Conservation (phyloP, 1,139 yeast genomes). For the Protomyces pachydermus region DNA sequence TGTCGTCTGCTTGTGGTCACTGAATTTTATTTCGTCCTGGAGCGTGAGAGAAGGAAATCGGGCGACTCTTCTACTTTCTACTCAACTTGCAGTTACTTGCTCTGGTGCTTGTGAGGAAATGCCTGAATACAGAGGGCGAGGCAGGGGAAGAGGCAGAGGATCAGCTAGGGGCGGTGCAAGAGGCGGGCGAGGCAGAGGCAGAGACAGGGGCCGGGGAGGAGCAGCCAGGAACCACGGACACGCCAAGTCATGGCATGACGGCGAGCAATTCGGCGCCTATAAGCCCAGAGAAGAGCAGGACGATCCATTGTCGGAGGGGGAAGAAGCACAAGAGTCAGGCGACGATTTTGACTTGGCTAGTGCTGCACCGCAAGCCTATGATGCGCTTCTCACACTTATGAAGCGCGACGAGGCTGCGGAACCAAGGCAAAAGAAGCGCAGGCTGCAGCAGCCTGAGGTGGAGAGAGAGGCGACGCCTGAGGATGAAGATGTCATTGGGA, state of each 20-base stretch:
- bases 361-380: slow-evolving; percentile 51
- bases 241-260: slow-evolving; percentile 11
- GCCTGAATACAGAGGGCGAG: neutral
- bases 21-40: neutral
- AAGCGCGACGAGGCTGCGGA: slow-evolving; percentile 36
- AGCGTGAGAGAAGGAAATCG: neutral
- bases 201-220: slow-evolving; percentile 50
- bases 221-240: slow-evolving; percentile 37
- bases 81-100: no score
- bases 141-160: neutral
- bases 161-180: neutral
- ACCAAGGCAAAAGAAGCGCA: slow-evolving; percentile 35
- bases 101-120: neutral
- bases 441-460: slow-evolving; percentile 34
- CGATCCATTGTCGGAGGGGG: slow-evolving; percentile 33
- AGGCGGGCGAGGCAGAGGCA: slow-evolving; percentile 51
- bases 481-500: neutral
- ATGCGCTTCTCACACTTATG: slow-evolving; percentile 68
- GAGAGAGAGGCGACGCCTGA: slow-evolving; percentile 33
- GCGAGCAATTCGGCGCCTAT: slow-evolving; percentile 27
- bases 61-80: neutral
- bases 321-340: slow-evolving; percentile 34
- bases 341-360: slow-evolving; percentile 32
- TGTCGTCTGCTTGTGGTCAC: neutral
- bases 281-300: slow-evolving; percentile 33